A percentile compares a stretch with the other conserved stretches of the same genome.
phyloP scores from a whole-genome alignment of 78 protist species.

The Dictyostelium firmibasis region DNA sequence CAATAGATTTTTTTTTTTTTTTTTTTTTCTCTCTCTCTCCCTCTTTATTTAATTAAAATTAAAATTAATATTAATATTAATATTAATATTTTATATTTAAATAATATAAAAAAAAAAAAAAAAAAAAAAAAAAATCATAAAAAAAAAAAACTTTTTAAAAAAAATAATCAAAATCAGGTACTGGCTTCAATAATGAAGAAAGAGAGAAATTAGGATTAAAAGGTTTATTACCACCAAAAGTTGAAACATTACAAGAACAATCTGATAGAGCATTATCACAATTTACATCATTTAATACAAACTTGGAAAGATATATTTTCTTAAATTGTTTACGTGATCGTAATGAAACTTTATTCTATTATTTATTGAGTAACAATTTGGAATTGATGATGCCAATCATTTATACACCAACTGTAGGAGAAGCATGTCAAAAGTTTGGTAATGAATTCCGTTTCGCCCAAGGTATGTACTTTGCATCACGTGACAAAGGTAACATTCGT shows the following conservation, averaged over 20 bases:
- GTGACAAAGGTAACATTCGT: slow-evolving; percentile 86
- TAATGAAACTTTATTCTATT: slow-evolving; percentile 92
- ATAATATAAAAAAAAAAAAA: neutral
- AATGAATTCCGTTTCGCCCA: slow-evolving; percentile 75
- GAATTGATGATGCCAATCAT: slow-evolving; percentile 90
- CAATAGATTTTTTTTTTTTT: neutral
- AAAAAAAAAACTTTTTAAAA: too few relatives aligned
- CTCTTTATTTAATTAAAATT: too few relatives aligned
- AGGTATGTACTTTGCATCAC: slow-evolving; percentile 91
- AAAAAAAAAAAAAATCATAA: neutral
- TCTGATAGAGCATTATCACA: slow-evolving; percentile 66
- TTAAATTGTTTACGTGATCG: slow-evolving; percentile 83
- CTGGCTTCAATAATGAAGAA: slow-evolving; percentile 59
- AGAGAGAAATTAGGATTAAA: slow-evolving; percentile 66
- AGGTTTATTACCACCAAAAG: slow-evolving; percentile 90
- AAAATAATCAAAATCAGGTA: too few relatives aligned
- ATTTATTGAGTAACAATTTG: slow-evolving; percentile 79
- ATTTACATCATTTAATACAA: slow-evolving; percentile 16
- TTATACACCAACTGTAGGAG: slow-evolving; percentile 97
- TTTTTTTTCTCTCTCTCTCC: neutral
- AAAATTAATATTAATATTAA: too few relatives aligned
- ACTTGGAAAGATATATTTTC: slow-evolving; percentile 85
- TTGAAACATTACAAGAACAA: slow-evolving; percentile 81
- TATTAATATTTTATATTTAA: neutral
- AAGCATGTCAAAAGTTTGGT: slow-evolving; percentile 95